Percentiles rank a stretch among this genome's conserved stretches.
Evolutionary conservation across 2,329 filamentous ascomycete genomes (phyloP).

Genomic region (Neonectria punicea): DNA sequence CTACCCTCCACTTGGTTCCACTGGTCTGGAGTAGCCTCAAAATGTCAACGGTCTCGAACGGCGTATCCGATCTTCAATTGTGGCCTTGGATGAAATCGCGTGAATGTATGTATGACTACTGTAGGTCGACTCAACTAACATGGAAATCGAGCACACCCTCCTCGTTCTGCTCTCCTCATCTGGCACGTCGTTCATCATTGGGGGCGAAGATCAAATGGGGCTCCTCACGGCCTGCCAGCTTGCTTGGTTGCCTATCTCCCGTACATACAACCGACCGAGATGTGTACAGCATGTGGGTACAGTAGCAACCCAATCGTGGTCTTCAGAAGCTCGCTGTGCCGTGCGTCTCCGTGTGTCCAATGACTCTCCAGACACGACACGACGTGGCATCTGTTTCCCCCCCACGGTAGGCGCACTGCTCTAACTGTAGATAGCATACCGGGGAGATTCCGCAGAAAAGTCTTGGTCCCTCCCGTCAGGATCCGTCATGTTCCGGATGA

Average conservation of each 20-base stretch:
- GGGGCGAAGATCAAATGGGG: conserved; percentile 8
- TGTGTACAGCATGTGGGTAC: conserved; percentile 19
- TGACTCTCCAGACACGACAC: conserved; percentile 16
- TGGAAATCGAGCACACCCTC: background rate
- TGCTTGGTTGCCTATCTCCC: background rate
- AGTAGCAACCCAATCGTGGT: conserved; percentile 22
- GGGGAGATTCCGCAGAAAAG: conserved; percentile 1
- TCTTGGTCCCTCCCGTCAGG: background rate
- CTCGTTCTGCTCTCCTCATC: background rate
- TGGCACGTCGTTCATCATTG: background rate
- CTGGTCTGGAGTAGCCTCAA: background rate
- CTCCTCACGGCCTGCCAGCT: conserved; percentile 1
- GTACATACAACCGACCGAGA: background rate
- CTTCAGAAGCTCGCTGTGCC: conserved; percentile 15
- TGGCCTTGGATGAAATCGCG: background rate
- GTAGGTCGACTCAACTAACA: background rate
- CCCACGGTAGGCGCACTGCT: background rate
- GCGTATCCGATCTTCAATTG: background rate
- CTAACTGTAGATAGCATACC: background rate
- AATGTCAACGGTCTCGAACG: conserved; percentile 8
- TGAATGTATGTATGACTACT: background rate
- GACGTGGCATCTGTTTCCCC: conserved; percentile 21
- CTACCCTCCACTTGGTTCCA: conserved; percentile 14
- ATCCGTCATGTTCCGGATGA: conserved; percentile 2
- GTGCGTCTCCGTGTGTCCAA: conserved; percentile 20